A percentile compares a stretch with the other conserved stretches of the same genome.
These are phyloP conservation scores for Chlamydomonas sphaeroides DNA, from an alignment of 139 green algal species.

Conservation along the genomic window DNA sequence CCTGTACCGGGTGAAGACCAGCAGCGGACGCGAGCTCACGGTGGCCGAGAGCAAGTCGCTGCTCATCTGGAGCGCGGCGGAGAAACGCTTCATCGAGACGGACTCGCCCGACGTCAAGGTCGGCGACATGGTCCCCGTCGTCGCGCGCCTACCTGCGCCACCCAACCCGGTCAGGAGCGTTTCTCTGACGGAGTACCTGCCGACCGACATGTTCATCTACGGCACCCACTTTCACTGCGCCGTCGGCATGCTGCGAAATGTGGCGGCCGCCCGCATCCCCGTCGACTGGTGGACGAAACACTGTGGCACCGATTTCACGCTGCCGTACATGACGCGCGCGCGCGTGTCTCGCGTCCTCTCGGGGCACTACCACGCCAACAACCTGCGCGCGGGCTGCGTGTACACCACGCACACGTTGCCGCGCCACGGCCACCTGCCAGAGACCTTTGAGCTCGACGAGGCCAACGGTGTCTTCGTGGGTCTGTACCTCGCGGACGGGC, in stretches of 20 bases:
- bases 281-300: slow-evolving; percentile 1
- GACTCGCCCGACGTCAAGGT: no score
- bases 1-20: slow-evolving; percentile 23
- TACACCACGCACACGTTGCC: slow-evolving; percentile 9
- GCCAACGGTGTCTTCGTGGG: slow-evolving; percentile 17
- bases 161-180: no score
- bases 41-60: slow-evolving; percentile 38
- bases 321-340: slow-evolving; percentile 17
- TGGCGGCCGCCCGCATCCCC: no score
- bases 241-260: no score
- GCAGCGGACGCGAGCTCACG: slow-evolving; percentile 13
- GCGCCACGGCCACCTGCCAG: background rate
- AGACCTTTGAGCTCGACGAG: background rate
- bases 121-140: no score
- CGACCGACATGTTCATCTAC: no score
- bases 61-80: slow-evolving; percentile 28
- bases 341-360: background rate
- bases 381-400: background rate
- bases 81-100: no score
- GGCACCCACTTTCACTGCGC: no score
- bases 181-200: no score
- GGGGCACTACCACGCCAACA: background rate
- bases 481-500: slow-evolving; percentile 23
- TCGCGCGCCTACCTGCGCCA: no score
- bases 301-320: background rate